Conservation (phyloP, 345 rosid species). For the Hibiscus mutabilis region DNA sequence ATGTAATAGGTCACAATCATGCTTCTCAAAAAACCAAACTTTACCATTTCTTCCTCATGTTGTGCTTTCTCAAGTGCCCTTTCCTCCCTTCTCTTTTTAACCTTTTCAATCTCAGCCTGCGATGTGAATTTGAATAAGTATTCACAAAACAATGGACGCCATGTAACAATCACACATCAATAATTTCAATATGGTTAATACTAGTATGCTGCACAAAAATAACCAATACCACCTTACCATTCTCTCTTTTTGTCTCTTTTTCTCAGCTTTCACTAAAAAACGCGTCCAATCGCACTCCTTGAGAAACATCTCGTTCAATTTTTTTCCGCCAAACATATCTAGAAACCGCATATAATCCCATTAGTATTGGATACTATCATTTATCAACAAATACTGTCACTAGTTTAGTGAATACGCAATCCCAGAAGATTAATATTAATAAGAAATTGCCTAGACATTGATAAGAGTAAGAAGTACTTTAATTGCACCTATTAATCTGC, state of each 20-base stretch:
- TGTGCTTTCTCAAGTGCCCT: constrained; percentile 86
- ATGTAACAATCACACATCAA: not conserved
- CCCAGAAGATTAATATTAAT: not conserved
- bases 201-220: not conserved
- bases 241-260: constrained; percentile 67
- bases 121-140: constrained; percentile 8
- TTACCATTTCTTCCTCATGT: constrained; percentile 89
- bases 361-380: not conserved
- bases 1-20: not conserved
- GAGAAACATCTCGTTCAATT: not conserved
- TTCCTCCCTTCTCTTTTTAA: constrained; percentile 95
- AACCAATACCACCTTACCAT: constrained; percentile 47
- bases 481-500: not conserved
- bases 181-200: not conserved
- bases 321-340: constrained; percentile 35
- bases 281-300: constrained; percentile 31
- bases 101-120: constrained; percentile 93
- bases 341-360: constrained; percentile 16
- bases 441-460: not conserved
- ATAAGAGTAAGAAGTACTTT: not conserved
- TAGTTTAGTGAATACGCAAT: not conserved
- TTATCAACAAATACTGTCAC: not conserved
- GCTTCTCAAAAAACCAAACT: constrained; percentile 11
- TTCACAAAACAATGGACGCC: not conserved
- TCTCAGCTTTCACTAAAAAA: constrained; percentile 81